A percentile compares a stretch with the other conserved stretches of the same genome.
These are phyloP conservation scores for Diaporthe humulicola DNA, from an alignment of 2,329 filamentous ascomycete species.

Conservation along the genomic window DNA sequence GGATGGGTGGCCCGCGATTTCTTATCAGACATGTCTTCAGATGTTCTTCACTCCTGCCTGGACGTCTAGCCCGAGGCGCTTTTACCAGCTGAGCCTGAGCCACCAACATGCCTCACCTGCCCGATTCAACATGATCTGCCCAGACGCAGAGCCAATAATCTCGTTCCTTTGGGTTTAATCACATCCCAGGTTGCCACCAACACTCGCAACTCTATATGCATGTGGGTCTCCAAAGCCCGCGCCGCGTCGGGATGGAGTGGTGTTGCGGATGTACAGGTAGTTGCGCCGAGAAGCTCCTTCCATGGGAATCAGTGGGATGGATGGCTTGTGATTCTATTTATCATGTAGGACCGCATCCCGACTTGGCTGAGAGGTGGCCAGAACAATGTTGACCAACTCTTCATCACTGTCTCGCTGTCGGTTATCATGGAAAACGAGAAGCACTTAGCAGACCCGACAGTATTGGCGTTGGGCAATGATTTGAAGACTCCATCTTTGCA, in stretches of 20 bases:
- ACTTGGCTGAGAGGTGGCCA: background rate
- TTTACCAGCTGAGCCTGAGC: background rate
- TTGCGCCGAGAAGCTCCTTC: background rate
- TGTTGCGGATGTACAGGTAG: background rate
- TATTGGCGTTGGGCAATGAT: background rate
- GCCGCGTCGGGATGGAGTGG: background rate
- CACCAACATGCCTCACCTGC: background rate
- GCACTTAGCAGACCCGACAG: background rate
- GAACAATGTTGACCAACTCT: background rate
- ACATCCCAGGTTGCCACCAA: background rate
- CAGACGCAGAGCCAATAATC: background rate
- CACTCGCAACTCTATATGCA: background rate
- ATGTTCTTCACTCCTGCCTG: background rate
- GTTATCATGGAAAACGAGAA: background rate
- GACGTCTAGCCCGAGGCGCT: background rate
- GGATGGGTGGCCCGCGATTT: too few relatives aligned
- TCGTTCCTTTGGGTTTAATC: background rate
- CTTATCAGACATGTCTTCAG: background rate
- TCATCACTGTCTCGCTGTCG: background rate
- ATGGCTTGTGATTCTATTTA: background rate
- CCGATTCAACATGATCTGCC: background rate
- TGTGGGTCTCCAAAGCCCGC: background rate
- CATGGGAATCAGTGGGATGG: background rate
- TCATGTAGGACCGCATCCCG: background rate
- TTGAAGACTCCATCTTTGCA: background rate